Evolutionary conservation across 225 moss, liverwort and hornwort genomes (phyloP).

Genomic region (Climacium dendroides): DNA sequence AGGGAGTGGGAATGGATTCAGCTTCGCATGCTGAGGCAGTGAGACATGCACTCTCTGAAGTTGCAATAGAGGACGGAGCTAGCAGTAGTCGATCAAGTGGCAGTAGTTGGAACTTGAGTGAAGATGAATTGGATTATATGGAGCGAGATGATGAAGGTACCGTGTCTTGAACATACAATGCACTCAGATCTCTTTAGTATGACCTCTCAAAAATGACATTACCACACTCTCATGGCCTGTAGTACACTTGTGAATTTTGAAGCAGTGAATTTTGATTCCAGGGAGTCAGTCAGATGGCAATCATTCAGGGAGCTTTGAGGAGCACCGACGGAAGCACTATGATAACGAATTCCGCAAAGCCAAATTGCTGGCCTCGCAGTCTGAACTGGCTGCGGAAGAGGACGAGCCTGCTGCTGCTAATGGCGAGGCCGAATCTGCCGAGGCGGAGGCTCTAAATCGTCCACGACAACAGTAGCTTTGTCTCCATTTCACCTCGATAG

Average conservation of each 20-base stretch:
- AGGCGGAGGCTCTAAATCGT: neutral
- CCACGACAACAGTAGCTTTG: neutral
- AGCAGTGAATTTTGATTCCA: neutral
- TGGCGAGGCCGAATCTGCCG: constrained; percentile 1
- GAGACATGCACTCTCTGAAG: constrained; percentile 62
- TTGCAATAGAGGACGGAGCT: constrained; percentile 44
- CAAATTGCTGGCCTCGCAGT: constrained; percentile 34
- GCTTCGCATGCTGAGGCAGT: constrained; percentile 73
- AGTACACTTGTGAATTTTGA: neutral
- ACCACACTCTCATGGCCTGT: neutral
- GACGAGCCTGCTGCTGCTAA: constrained; percentile 3
- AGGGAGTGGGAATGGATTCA: constrained; percentile 37
- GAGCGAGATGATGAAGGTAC: constrained; percentile 62
- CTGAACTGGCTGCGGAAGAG: constrained; percentile 35
- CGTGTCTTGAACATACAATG: neutral
- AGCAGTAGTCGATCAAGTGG: constrained; percentile 47
- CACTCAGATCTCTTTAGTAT: neutral
- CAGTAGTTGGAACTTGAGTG: constrained; percentile 67
- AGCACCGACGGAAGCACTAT: constrained; percentile 81
- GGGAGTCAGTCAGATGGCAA: constrained; percentile 29
- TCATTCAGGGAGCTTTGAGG: constrained; percentile 76
- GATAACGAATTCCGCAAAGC: constrained; percentile 84
- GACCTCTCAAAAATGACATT: neutral
- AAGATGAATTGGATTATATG: constrained; percentile 55
- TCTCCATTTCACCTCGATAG: neutral